phyloP scores from a whole-genome alignment of 2,329 filamentous ascomycete genomes.

The Aspergillus arachidicola region DNA sequence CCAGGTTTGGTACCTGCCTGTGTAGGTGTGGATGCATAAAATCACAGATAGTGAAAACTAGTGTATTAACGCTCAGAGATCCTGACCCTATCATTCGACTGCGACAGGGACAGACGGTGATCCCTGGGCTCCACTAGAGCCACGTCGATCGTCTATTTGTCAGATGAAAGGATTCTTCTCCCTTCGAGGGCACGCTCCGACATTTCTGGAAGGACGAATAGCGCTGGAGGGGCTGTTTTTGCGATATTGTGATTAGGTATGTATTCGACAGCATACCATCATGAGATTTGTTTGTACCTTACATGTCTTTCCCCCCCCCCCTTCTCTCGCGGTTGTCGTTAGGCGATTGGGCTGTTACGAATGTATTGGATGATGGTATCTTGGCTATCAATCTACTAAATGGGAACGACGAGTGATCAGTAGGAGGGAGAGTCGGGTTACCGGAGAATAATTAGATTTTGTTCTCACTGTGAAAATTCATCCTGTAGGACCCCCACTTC shows the following conservation, averaged over 20 bases:
- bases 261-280: neutral
- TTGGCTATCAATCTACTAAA: neutral
- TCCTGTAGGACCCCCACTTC: neutral
- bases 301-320: neutral
- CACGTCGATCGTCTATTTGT: conserved; percentile 3
- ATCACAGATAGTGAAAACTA: conserved; percentile 4
- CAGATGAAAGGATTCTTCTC: neutral
- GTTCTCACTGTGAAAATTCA: too few relatives aligned
- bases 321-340: neutral
- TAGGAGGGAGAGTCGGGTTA: neutral
- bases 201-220: conserved; percentile 4
- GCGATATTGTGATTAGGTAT: neutral
- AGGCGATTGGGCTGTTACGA: neutral
- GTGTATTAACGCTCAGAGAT: neutral
- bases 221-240: neutral
- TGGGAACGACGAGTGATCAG: neutral
- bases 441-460: neutral
- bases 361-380: neutral
- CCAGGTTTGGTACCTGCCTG: conserved; percentile 1
- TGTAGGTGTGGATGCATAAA: conserved; percentile 5
- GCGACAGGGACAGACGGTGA: neutral
- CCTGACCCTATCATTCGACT: conserved; percentile 2
- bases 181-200: neutral
- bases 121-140: neutral
- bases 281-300: conserved; percentile 3